A percentile compares a stretch with the other conserved stretches of the same genome.
phyloP scores from a whole-genome alignment of 768 basidiomycete species.

The Phallus indusiatus region DNA sequence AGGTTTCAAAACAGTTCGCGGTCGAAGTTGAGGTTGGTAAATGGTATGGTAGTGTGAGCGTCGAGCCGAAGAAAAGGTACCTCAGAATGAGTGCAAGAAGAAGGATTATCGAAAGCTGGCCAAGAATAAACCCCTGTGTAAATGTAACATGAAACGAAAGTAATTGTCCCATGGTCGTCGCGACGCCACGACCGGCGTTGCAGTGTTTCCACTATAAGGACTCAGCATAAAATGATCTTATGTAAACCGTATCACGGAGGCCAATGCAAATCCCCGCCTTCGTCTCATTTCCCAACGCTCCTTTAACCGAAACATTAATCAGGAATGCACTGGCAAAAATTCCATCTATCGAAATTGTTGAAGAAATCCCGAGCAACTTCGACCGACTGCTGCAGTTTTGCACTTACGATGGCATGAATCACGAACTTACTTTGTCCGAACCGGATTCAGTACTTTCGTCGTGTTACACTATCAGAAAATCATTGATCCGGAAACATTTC shows the following conservation, averaged over 20 bases:
- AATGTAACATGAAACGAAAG: slow-evolving; percentile 81
- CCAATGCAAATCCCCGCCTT: slow-evolving; percentile 22
- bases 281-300: slow-evolving; percentile 46
- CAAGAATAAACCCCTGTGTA: slow-evolving; percentile 88
- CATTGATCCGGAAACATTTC: slow-evolving; percentile 90
- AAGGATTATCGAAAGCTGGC: slow-evolving; percentile 80
- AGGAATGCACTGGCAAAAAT: slow-evolving; percentile 30
- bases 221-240: background rate
- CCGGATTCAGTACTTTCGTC: slow-evolving; percentile 55
- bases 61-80: slow-evolving; percentile 88
- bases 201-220: background rate
- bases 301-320: slow-evolving; percentile 42
- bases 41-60: slow-evolving; percentile 20
- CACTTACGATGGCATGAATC: slow-evolving; percentile 80
- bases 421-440: slow-evolving; percentile 52
- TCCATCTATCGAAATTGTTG: slow-evolving; percentile 20
- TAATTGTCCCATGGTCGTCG: slow-evolving; percentile 37
- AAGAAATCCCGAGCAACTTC: slow-evolving; percentile 7
- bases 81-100: slow-evolving; percentile 76
- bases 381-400: slow-evolving; percentile 64
- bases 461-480: slow-evolving; percentile 83
- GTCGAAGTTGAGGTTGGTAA: slow-evolving; percentile 1
- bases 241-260: background rate
- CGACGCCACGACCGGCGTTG: background rate
- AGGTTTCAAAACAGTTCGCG: background rate